Conservation (phyloP, 2,329 filamentous ascomycete genomes). For the Arthroderma sp. region DNA sequence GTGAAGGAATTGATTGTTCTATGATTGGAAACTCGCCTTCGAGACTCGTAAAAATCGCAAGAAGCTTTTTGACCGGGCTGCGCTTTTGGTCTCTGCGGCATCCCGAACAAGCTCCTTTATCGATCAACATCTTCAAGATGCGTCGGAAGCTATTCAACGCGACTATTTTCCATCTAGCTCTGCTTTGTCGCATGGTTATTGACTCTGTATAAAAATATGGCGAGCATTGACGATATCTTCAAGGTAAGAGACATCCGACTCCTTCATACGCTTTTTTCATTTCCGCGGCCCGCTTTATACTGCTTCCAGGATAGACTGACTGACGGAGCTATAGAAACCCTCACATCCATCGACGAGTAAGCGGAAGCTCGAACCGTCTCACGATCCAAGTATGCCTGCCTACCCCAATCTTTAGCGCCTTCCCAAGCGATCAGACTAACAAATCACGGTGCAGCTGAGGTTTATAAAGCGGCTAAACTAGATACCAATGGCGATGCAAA, state of each 20-base stretch:
- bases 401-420: background rate
- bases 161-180: background rate
- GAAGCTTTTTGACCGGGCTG: slow-evolving; percentile 21
- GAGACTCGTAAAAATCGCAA: slow-evolving; percentile 11
- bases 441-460: slow-evolving; percentile 27
- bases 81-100: slow-evolving; percentile 19
- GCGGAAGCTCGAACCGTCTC: slow-evolving; percentile 45
- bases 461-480: slow-evolving; percentile 49
- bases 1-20: background rate
- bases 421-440: slow-evolving; percentile 9
- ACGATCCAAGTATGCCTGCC: slow-evolving; percentile 35
- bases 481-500: slow-evolving; percentile 38
- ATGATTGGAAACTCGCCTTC: background rate
- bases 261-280: background rate
- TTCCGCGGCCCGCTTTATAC: no score
- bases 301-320: background rate
- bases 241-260: slow-evolving; percentile 23
- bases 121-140: no score
- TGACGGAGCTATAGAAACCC: slow-evolving; percentile 32
- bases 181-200: no score
- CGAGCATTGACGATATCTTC: slow-evolving; percentile 50
- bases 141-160: background rate
- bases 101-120: slow-evolving; percentile 13
- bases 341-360: slow-evolving; percentile 35
- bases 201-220: slow-evolving; percentile 30